A percentile compares a stretch with the other conserved stretches of the same genome.
phyloP scores from a whole-genome alignment of 2,329 filamentous ascomycete species.

The Fusarium pininemorale region DNA sequence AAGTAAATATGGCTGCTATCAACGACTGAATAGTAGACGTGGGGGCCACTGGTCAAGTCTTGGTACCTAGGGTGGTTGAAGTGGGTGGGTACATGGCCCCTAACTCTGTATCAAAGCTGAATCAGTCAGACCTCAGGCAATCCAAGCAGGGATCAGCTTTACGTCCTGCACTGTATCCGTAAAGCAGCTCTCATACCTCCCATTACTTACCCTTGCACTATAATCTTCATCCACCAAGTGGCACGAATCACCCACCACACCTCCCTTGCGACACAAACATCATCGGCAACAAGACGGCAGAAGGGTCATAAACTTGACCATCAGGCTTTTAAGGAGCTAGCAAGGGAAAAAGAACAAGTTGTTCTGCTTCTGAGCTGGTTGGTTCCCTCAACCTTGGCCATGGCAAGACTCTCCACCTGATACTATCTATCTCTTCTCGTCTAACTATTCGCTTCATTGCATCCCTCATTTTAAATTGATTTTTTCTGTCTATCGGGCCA shows the following conservation, averaged over 20 bases:
- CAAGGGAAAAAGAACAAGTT: not conserved
- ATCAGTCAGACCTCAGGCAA: conserved; percentile 12
- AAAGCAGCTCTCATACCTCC: not conserved
- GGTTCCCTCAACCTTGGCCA: conserved; percentile 5
- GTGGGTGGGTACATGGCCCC: conserved; percentile 17
- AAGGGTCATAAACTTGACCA: not conserved
- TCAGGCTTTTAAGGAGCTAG: not conserved
- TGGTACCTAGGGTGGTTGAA: not conserved
- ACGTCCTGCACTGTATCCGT: not conserved
- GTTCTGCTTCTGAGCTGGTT: not conserved
- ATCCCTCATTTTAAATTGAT: not conserved
- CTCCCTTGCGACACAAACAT: conserved; percentile 8
- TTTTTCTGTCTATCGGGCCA: conserved; percentile 9
- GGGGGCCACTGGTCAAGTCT: conserved; percentile 6
- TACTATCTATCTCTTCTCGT: conserved; percentile 6
- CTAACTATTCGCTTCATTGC: not conserved
- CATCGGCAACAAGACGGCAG: not conserved
- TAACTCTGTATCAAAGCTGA: not conserved
- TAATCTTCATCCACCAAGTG: conserved; percentile 17
- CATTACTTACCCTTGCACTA: not conserved
- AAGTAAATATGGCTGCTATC: not conserved
- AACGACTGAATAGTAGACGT: not conserved
- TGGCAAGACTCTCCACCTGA: conserved; percentile 22
- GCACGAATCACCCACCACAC: conserved; percentile 16
- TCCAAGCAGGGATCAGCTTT: conserved; percentile 30